Conservation (phyloP, 768 basidiomycete genomes). For the Cystobasidium tubakii region DNA sequence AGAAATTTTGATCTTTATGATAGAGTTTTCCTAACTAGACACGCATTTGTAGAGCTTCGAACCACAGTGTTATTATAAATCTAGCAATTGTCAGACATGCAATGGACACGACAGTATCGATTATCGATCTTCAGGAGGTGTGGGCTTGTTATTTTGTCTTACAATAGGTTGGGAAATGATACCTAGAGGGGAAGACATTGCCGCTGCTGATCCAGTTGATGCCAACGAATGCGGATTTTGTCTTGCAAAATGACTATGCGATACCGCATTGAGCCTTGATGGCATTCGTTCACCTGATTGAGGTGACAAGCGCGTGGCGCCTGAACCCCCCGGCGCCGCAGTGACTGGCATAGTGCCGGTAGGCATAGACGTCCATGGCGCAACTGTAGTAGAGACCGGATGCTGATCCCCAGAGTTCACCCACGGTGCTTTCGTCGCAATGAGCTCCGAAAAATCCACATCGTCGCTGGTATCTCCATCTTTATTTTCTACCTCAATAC, state of each 20-base stretch:
- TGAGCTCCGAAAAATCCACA: not conserved
- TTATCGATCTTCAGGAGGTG: not conserved
- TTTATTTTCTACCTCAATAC: not conserved
- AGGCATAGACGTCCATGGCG: slow-evolving; percentile 16
- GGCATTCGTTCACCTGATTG: not conserved
- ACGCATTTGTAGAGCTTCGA: not conserved
- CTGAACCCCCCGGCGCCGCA: not conserved
- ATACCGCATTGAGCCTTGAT: not conserved
- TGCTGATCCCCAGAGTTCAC: not conserved
- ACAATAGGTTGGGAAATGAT: slow-evolving; percentile 16
- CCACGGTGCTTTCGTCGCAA: slow-evolving; percentile 25
- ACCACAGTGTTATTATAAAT: no score
- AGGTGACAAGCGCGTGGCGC: not conserved
- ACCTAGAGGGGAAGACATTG: slow-evolving; percentile 23
- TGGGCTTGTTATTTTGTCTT: not conserved
- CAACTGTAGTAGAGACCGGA: slow-evolving; percentile 21
- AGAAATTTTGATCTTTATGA: no score
- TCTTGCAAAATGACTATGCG: not conserved
- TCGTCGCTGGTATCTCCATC: not conserved
- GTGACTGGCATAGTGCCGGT: not conserved
- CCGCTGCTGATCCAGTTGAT: slow-evolving; percentile 27
- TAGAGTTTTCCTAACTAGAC: not conserved
- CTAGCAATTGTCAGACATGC: not conserved
- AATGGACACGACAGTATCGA: not conserved
- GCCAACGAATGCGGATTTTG: not conserved